Base-by-base conservation (phyloP, 371 early-diverging fungal species). In the Thermomucor indicae-seudaticae region DNA sequence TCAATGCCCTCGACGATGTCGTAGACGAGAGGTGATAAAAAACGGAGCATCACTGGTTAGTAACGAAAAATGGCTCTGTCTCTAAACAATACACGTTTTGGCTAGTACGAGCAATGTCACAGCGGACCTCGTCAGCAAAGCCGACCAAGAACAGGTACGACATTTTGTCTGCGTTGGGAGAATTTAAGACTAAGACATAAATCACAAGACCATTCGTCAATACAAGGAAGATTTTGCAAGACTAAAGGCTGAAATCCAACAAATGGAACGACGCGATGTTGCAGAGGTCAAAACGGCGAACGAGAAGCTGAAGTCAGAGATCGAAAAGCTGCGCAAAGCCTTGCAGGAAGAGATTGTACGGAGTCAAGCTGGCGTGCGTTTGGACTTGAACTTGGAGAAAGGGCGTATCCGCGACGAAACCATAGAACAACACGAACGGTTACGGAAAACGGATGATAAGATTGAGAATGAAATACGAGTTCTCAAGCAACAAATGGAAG, bases 321-420 rank as follows among this genome's bases (percentile, higher is more conserved):
- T 92, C 6, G 90, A 90, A 43, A 91, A 90, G 56, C 65, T 95
- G 25, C 89, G 86, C 50, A 85, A 86, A 47, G 73, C 80, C 11
- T 63, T 93, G 37, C 73, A 85, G 17, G 95, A 96, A 57, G 96
- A 95, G 51, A 76, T 92, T n/a, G 78, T 84, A 4, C 70, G 93
- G 11, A 86, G 92, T 45, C 93, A 94, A 65, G 88, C 93, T 0
- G 89, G 89, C 7, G 92, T 93, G 5, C 75, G 94, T 16, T 67
- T 95, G 44, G 97, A 96, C 57, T 69, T 96, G 62, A 88, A 86
- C 48, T 58, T 92, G 51, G 97, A 96, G 53, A 95, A 95, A 71
- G 92, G 92, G 6, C 72, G 93, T 35, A 89, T 92, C 20, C 79
- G 93, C 2, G 91, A 92, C 50, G 92, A 94, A 62, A 85, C 86